Base-by-base conservation (phyloP, 768 basidiomycete genomes). In the Collybiopsis confluens region DNA sequence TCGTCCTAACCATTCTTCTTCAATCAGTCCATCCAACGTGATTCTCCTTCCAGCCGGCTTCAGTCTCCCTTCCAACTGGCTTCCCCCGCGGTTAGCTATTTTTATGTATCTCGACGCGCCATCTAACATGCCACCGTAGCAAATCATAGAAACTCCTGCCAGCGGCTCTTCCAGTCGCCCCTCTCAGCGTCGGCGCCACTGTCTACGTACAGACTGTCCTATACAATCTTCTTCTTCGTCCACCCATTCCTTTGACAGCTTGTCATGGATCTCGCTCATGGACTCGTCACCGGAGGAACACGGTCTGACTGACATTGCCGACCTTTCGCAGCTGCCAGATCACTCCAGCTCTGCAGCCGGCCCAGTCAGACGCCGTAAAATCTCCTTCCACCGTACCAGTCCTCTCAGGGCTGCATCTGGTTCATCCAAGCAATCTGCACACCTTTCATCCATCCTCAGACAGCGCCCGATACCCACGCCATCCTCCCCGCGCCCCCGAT, bases 221-320 rank as follows among this genome's bases (percentile, higher is more conserved):
- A 52, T 73, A 54, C 70, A 74, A 38, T 59, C 71, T 36, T 48
- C 47, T 3, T 48, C 47, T 4, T 48, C 47, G 20, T 38, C 47
- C n/a, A 58, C 72, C 43, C 33, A 53, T 36, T 58, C 70, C 40
- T 85, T 88, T 63, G 86, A 88, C 69, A 70, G 75, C 24, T 76
- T 88, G 9, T 83, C 86, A 3, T 88, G 86, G 85, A 82, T 85
- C 49, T 73, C 83, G 23, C 73, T 79, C 7, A 69, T 87, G 46
- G 80, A 87, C 48, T 55, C 68, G 48, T 56, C 77, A 5, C 70
- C 76, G 13, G 72, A 77, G 49, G 59, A 61, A 54, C 52, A 70
- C 60, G 70, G 73, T 60, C 68, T 68, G 16, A 74, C 73, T 63
- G 82, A 86, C 60, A 78, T 85, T 56, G 84, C 85, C 52, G 85